These are phyloP conservation scores for Fusarium sororula DNA, from an alignment of 2,329 filamentous ascomycete genomes.

Conservation along the genomic window DNA sequence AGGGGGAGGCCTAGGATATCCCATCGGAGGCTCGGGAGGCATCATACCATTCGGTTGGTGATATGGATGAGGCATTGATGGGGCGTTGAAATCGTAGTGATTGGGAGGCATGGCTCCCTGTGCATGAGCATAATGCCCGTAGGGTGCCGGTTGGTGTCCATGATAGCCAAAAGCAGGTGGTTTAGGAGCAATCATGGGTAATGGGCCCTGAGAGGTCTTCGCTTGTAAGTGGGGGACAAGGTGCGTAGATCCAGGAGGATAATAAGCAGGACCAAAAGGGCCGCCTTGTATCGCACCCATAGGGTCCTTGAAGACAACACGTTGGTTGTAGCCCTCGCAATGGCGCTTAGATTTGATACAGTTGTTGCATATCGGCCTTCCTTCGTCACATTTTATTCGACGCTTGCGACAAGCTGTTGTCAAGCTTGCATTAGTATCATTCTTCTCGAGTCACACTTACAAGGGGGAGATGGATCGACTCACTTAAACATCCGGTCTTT, in stretches of 20 bases:
- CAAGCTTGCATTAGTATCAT: conserved; percentile 34
- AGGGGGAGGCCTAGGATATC: conserved; percentile 20
- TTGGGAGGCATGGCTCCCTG: conserved; percentile 20
- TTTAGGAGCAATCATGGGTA: conserved; percentile 61
- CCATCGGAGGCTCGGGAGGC: conserved; percentile 16
- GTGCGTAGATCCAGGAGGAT: conserved; percentile 52
- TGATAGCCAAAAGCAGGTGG: conserved; percentile 51
- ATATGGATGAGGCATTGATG: conserved; percentile 19
- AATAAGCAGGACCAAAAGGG: conserved; percentile 54
- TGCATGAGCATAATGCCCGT: conserved; percentile 28
- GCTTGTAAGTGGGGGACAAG: conserved; percentile 46
- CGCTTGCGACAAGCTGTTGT: conserved; percentile 84
- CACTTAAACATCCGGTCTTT: conserved; percentile 92
- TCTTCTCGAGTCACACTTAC: neutral
- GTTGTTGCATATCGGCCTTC: conserved; percentile 82
- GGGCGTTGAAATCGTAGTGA: conserved; percentile 36
- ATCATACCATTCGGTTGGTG: conserved; percentile 19
- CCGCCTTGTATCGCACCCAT: conserved; percentile 54
- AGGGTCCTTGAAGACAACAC: conserved; percentile 82
- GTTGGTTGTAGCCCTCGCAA: conserved; percentile 85
- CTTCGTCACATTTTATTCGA: conserved; percentile 97
- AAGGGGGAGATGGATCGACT: conserved; percentile 47
- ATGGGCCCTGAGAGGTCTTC: conserved; percentile 50
- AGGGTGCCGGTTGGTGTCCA: conserved; percentile 28
- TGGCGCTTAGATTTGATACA: conserved; percentile 86